A percentile compares a stretch with the other conserved stretches of the same genome.
Evolutionary conservation across 2,329 filamentous ascomycete species (phyloP).

Genomic region (Nigrospora sphaerica): DNA sequence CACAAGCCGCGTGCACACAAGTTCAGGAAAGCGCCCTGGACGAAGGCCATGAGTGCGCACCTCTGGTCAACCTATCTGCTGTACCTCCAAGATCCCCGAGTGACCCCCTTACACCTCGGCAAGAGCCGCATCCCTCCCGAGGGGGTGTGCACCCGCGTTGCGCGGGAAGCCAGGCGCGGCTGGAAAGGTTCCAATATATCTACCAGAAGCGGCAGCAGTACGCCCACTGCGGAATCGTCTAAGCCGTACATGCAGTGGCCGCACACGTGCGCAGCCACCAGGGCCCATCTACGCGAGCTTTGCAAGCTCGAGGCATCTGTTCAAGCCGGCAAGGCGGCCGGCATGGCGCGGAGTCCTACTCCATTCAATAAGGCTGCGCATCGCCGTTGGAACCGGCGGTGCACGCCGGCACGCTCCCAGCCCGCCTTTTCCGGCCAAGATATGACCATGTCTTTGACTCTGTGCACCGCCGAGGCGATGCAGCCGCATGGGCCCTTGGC

Average conservation of each 20-base stretch:
- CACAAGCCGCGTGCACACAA: slow-evolving; percentile 11
- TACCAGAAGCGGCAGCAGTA: slow-evolving; percentile 44
- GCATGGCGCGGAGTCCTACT: slow-evolving; percentile 46
- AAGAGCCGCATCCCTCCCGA: slow-evolving; percentile 58
- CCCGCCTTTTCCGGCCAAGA: slow-evolving; percentile 53
- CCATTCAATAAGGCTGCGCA: slow-evolving; percentile 46
- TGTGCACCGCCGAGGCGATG: slow-evolving; percentile 60
- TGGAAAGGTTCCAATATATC: slow-evolving; percentile 53
- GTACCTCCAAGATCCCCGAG: slow-evolving; percentile 60
- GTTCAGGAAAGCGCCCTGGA: slow-evolving; percentile 52
- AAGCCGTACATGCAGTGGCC: slow-evolving; percentile 54
- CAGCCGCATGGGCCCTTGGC: slow-evolving; percentile 55
- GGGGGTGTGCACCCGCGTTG: slow-evolving; percentile 57
- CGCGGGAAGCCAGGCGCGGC: slow-evolving; percentile 57
- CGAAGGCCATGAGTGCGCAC: slow-evolving; percentile 57
- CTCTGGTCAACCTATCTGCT: slow-evolving; percentile 59
- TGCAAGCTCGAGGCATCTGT: slow-evolving; percentile 48
- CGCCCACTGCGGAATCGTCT: slow-evolving; percentile 41
- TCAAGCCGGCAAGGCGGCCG: slow-evolving; percentile 35
- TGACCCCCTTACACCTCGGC: slow-evolving; percentile 58
- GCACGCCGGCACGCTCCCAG: slow-evolving; percentile 35
- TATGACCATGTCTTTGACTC: slow-evolving; percentile 54
- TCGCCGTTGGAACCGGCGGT: slow-evolving; percentile 41
- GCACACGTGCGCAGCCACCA: slow-evolving; percentile 55
- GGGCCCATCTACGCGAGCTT: slow-evolving; percentile 54